Evolutionary conservation across 2,329 filamentous ascomycete genomes (phyloP).

Genomic region (Cladophialophora carrionii): DNA sequence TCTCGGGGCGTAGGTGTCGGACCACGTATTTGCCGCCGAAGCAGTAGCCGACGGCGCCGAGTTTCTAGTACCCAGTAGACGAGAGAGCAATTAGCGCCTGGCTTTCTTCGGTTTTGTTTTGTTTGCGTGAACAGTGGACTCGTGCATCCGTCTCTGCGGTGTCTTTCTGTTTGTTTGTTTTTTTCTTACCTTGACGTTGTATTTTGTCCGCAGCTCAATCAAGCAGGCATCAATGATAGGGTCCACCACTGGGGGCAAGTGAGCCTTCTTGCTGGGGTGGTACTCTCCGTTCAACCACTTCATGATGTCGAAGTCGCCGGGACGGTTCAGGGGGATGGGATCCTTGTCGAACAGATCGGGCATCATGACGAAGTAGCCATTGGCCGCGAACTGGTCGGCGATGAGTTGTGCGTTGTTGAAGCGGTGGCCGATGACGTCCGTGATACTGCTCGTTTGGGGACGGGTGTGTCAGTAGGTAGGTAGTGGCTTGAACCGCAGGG

Average conservation of each 20-base stretch:
- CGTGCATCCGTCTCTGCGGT: no score
- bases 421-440: constrained; percentile 62
- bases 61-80: constrained; percentile 37
- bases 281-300: constrained; percentile 52
- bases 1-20: constrained; percentile 64
- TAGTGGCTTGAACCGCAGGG: not conserved
- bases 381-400: constrained; percentile 74
- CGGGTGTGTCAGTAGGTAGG: not conserved
- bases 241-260: constrained; percentile 53
- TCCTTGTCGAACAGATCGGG: constrained; percentile 71
- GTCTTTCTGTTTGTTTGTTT: no score
- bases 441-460: constrained; percentile 43
- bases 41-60: constrained; percentile 42
- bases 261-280: constrained; percentile 39
- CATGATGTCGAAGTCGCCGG: constrained; percentile 54
- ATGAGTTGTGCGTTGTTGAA: constrained; percentile 65
- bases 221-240: constrained; percentile 56
- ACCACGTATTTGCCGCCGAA: constrained; percentile 62
- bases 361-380: constrained; percentile 70
- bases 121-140: no score
- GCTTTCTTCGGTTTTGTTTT: no score
- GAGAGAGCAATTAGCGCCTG: no score
- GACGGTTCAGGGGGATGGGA: constrained; percentile 58
- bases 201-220: constrained; percentile 42
- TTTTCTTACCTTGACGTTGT: constrained; percentile 38